Evolutionary conservation across 2,329 filamentous ascomycete species (phyloP), one percentile per base, ranked within the genome.

Genomic region (Fusarium miscanthi): DNA sequence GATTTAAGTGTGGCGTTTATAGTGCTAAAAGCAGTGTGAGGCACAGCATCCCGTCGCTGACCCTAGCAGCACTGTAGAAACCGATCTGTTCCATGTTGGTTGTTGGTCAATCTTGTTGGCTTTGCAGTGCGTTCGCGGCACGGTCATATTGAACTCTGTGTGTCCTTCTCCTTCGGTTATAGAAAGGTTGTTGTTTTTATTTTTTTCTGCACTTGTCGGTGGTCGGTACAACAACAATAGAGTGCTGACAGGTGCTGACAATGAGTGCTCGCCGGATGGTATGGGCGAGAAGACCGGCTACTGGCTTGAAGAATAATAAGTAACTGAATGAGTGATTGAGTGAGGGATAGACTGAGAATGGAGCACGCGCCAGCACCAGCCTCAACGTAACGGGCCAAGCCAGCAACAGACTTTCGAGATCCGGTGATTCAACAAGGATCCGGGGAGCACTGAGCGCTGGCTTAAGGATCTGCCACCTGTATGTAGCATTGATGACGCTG

Each of bases 1-100:
- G 35, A 58, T 46, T 61, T 73, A 73, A 72, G 74, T 76, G 74
- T 76, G 74, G 74, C 74, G 72, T 73, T 62, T 30, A 63, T 31
- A 62, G 54, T 63, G 56, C 43, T 66, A 45, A 41, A 41, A 30
- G 48, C 30, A 45, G 52, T 49, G 49, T 49, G 63, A 68, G 52
- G 48, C 40, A 56, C 48, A 23, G 35, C 31, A 51, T 37, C 42
- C 48, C 25, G 48, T 38, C 23, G 35, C 48, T 63, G 30, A 43
- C 45, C 57, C 38, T 49, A 27, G 23, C 19, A 42, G 19, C 27
- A 31, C 21, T 60, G 37, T 27, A 42, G 17, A 53, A 35, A 38
- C n/a, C 13, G 19, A 27, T 27, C 43, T 45, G 27, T 19, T 46
- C 21, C 37, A 25, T 33, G 30, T 33, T 42, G n/a, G 46, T 51